A percentile compares a stretch with the other conserved stretches of the same genome.
phyloP scores from a whole-genome alignment of 805 yeast species.

The Starmerella tilneyi region DNA sequence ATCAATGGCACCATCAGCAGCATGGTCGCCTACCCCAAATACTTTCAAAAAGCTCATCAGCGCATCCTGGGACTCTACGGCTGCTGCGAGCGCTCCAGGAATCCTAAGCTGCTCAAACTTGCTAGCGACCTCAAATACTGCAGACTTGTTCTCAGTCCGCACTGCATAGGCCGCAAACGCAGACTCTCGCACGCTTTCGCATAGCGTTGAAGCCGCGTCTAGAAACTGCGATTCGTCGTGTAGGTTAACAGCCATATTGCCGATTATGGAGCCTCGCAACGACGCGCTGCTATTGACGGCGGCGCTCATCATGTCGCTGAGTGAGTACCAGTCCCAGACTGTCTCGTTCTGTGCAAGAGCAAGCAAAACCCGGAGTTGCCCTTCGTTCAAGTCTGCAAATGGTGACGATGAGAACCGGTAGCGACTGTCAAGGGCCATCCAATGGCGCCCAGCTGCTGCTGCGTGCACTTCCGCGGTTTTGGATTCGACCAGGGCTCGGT shows the following conservation, averaged over 20 bases:
- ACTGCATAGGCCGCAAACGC: not conserved
- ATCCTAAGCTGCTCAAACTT: not conserved
- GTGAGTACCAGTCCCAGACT: slow-evolving; percentile 6
- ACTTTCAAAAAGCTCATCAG: not conserved
- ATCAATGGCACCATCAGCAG: too few species aligned
- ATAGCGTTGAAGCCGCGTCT: not conserved
- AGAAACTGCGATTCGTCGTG: not conserved
- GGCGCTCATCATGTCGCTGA: not conserved
- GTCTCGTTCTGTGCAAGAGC: not conserved
- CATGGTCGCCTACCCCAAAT: too few species aligned
- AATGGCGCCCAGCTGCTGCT: not conserved
- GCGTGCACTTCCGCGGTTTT: slow-evolving; percentile 11
- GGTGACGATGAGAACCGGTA: slow-evolving; percentile 8
- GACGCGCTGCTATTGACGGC: not conserved
- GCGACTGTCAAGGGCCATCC: not conserved
- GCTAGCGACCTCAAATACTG: not conserved
- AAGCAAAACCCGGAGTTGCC: slow-evolving; percentile 4
- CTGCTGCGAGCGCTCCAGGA: not conserved
- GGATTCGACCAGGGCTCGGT: not conserved
- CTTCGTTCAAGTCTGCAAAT: slow-evolving; percentile 3
- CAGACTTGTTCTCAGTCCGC: not conserved
- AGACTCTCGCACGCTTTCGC: not conserved
- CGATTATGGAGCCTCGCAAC: not conserved
- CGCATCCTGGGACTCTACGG: not conserved
- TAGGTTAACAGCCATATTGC: slow-evolving; percentile 1